Evolutionary conservation across 2,329 filamentous ascomycete species (phyloP).

Genomic region (Penicillium capsulatum): DNA sequence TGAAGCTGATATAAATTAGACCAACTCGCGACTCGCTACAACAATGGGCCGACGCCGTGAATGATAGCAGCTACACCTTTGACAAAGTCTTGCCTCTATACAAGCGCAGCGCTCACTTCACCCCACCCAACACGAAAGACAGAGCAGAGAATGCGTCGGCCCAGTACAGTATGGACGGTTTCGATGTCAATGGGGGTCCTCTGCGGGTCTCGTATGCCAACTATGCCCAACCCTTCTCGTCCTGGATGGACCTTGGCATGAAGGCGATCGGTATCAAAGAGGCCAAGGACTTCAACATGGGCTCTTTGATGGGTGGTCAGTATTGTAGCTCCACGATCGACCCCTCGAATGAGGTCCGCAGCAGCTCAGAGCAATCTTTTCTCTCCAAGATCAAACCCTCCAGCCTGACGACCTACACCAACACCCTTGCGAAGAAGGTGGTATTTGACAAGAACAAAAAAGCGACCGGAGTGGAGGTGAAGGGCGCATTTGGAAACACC

Average conservation of each 20-base stretch:
- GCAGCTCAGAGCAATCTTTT: constrained; percentile 36
- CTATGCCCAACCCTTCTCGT: constrained; percentile 39
- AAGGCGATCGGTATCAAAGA: constrained; percentile 40
- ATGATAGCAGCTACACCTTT: constrained; percentile 29
- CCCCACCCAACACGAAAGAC: constrained; percentile 18
- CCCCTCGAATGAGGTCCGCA: constrained; percentile 23
- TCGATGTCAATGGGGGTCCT: constrained; percentile 32
- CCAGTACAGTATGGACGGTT: constrained; percentile 21
- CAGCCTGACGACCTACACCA: constrained; percentile 40
- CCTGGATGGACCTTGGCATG: constrained; percentile 40
- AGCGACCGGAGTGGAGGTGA: constrained; percentile 42
- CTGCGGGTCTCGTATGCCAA: constrained; percentile 43
- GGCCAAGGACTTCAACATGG: constrained; percentile 40
- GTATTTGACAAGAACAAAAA: constrained; percentile 39
- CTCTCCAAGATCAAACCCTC: constrained; percentile 24
- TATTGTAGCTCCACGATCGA: constrained; percentile 37
- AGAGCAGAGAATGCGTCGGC: constrained; percentile 26
- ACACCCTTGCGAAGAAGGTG: constrained; percentile 46
- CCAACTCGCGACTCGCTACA: constrained; percentile 22
- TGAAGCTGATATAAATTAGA: constrained; percentile 6
- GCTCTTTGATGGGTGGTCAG: constrained; percentile 40
- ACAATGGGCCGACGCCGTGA: constrained; percentile 26
- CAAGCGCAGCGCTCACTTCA: constrained; percentile 27
- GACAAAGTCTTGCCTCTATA: constrained; percentile 25
- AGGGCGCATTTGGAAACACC: constrained; percentile 10